phyloP scores from a whole-genome alignment of 2,329 filamentous ascomycete species.

The Basipetospora chlamydospora region DNA sequence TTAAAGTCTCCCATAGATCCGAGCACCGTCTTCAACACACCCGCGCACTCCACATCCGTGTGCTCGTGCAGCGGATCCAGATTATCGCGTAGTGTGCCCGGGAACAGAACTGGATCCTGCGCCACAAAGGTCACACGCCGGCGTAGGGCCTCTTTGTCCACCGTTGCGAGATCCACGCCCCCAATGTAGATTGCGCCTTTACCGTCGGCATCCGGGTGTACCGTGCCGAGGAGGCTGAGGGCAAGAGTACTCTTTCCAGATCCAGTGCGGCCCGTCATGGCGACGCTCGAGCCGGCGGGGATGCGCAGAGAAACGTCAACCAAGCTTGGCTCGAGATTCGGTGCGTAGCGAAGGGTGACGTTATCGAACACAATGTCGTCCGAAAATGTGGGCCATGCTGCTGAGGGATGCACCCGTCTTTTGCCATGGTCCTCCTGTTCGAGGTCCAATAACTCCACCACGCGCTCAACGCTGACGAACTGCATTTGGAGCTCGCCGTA shows the following conservation, averaged over 20 bases:
- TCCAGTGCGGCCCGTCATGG: constrained; percentile 68
- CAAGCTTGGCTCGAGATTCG: constrained; percentile 60
- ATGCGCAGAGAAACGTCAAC: constrained; percentile 56
- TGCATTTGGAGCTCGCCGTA: constrained; percentile 85
- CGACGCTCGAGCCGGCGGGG: constrained; percentile 45
- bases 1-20: constrained; percentile 25
- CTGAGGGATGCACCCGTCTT: constrained; percentile 43
- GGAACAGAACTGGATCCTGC: constrained; percentile 48
- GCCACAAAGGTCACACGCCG: constrained; percentile 48
- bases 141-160: constrained; percentile 41
- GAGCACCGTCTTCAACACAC: constrained; percentile 45
- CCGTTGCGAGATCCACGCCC: constrained; percentile 31
- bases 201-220: constrained; percentile 24
- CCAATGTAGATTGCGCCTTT: constrained; percentile 40
- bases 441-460: constrained; percentile 67
- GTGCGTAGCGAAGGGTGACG: constrained; percentile 67
- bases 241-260: constrained; percentile 74
- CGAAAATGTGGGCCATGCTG: constrained; percentile 59
- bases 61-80: constrained; percentile 52
- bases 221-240: constrained; percentile 41
- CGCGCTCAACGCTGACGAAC: constrained; percentile 78
- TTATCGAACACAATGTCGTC: constrained; percentile 64
- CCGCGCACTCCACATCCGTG: constrained; percentile 33
- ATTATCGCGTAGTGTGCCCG: constrained; percentile 45
- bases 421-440: constrained; percentile 59